A percentile compares a stretch with the other conserved stretches of the same genome.
phyloP scores from a whole-genome alignment of 2,329 filamentous ascomycete species.

The Sporothrix pallida region DNA sequence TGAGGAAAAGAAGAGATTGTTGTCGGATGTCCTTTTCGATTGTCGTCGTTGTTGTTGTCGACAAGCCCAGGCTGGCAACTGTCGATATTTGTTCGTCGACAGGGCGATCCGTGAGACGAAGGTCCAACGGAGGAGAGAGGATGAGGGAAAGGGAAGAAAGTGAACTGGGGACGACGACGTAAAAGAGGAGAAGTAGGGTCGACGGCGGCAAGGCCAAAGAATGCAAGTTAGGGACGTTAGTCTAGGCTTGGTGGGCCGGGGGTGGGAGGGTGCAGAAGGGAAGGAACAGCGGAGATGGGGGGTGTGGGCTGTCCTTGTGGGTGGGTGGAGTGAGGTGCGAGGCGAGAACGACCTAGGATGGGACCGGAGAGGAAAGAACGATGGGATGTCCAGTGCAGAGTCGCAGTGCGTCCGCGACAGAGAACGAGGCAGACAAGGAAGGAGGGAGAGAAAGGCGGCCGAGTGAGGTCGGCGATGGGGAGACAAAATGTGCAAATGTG shows the following conservation, averaged over 20 bases:
- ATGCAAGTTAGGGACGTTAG: conserved; percentile 20
- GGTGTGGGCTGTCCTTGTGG: conserved; percentile 8
- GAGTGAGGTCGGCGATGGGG: too few relatives aligned
- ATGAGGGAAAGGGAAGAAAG: not conserved
- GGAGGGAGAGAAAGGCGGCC: not conserved
- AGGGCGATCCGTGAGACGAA: conserved; percentile 5
- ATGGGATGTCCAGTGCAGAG: conserved; percentile 14
- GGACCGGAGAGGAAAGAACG: conserved; percentile 15
- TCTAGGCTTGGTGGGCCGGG: conserved; percentile 15
- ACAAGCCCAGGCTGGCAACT: conserved; percentile 6
- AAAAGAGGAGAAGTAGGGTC: conserved; percentile 20
- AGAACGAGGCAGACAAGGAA: not conserved
- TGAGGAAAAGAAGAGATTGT: not conserved
- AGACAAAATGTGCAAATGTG: not conserved
- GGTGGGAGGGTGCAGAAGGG: conserved; percentile 13
- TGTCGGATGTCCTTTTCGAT: not conserved
- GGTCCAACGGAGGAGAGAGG: not conserved
- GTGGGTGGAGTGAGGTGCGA: conserved; percentile 15
- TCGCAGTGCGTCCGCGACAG: conserved; percentile 9
- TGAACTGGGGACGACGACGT: conserved; percentile 11
- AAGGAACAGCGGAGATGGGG: conserved; percentile 21
- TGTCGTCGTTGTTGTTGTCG: conserved; percentile 15
- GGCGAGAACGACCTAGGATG: not conserved
- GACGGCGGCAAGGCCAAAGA: conserved; percentile 17
- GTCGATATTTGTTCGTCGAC: conserved; percentile 12